A percentile compares a stretch with the other conserved stretches of the same genome.
These are phyloP conservation scores for Calocybe cyanea DNA, from an alignment of 768 basidiomycete species.

Conservation along the genomic window DNA sequence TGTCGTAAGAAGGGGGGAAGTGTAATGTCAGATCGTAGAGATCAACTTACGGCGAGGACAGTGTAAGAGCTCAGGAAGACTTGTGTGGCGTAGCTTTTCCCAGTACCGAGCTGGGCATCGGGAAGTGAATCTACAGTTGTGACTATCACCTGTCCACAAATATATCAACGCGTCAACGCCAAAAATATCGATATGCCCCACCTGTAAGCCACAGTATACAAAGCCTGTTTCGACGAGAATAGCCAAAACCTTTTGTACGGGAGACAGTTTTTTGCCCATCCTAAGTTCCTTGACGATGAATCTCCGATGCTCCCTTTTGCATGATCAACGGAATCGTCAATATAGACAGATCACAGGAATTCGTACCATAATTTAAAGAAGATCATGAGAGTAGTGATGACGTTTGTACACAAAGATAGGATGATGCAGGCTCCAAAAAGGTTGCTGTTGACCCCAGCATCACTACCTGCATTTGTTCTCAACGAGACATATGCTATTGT, in stretches of 20 bases:
- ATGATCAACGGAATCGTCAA: neutral
- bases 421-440: constrained; percentile 5
- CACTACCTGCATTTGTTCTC: neutral
- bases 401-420: constrained; percentile 6
- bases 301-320: constrained; percentile 2
- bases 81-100: neutral
- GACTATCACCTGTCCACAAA: neutral
- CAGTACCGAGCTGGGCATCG: neutral
- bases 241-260: constrained; percentile 4
- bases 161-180: no score
- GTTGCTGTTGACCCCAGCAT: neutral
- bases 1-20: neutral
- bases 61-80: constrained; percentile 3
- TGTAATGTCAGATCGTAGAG: neutral
- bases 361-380: constrained; percentile 7
- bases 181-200: neutral
- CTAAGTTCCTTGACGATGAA: constrained; percentile 1
- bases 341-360: neutral
- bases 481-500: constrained; percentile 1
- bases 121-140: constrained; percentile 4
- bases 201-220: constrained; percentile 5
- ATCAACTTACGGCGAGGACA: constrained; percentile 1
- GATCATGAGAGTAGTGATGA: constrained; percentile 6
- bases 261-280: neutral
- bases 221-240: constrained; percentile 6